These are phyloP conservation scores for Quercus berberidifolia DNA, from an alignment of 306 rosid genomes.

Conservation along the genomic window DNA sequence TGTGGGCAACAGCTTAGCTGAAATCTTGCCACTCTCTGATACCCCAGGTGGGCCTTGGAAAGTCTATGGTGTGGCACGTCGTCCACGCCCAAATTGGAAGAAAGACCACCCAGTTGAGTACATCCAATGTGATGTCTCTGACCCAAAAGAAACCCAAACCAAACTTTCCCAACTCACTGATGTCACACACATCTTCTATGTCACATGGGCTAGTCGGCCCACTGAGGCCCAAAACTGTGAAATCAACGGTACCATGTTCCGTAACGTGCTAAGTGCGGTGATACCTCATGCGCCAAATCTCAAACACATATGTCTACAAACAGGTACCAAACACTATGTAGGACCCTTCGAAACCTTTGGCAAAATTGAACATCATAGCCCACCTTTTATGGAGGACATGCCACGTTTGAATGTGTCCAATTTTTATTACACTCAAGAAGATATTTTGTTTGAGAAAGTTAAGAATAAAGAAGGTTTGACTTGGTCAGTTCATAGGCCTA, in stretches of 20 bases:
- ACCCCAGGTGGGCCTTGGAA: slow-evolving; percentile 87
- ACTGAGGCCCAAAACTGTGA: slow-evolving; percentile 52
- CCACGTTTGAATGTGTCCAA: slow-evolving; percentile 45
- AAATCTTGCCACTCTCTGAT: slow-evolving; percentile 65
- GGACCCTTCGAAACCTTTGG: slow-evolving; percentile 44
- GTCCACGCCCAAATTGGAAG: slow-evolving; percentile 69
- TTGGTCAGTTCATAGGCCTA: slow-evolving; percentile 64
- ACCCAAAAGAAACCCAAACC: slow-evolving; percentile 35
- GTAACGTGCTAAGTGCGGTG: slow-evolving; percentile 47
- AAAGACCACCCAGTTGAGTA: slow-evolving; percentile 59
- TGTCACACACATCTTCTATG: slow-evolving; percentile 74
- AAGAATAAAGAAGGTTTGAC: slow-evolving; percentile 41
- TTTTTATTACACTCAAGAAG: slow-evolving; percentile 54
- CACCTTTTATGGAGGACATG: slow-evolving; percentile 65
- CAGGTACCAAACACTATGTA: slow-evolving; percentile 47
- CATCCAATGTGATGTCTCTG: slow-evolving; percentile 66
- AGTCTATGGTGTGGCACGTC: slow-evolving; percentile 73
- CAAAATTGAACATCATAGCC: slow-evolving; percentile 29
- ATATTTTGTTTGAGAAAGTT: slow-evolving; percentile 38
- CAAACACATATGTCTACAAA: slow-evolving; percentile 68
- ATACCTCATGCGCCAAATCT: slow-evolving; percentile 63
- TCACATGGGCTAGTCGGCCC: slow-evolving; percentile 43
- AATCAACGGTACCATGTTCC: slow-evolving; percentile 52
- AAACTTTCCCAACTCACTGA: slow-evolving; percentile 59
- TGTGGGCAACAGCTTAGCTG: slow-evolving; percentile 76